These are phyloP conservation scores for Daldinia bambusicola DNA, from an alignment of 495 filamentous ascomycete species.

Conservation along the genomic window DNA sequence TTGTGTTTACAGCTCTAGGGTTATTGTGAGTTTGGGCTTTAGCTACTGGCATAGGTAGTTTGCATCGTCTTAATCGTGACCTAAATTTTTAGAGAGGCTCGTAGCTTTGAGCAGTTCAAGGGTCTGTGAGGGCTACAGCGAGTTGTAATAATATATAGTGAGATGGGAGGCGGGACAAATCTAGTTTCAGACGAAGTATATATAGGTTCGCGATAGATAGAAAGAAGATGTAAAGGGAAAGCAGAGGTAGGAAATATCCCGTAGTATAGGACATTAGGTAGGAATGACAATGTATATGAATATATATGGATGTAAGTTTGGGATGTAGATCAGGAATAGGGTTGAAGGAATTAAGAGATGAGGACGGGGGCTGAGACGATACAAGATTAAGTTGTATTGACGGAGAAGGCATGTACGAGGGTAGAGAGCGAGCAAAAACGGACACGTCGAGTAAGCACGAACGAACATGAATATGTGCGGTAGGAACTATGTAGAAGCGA, in stretches of 20 bases:
- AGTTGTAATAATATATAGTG: background rate
- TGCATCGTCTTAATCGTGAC: background rate
- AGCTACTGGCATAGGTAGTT: background rate
- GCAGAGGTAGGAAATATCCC: background rate
- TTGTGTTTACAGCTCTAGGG: background rate
- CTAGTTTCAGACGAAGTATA: background rate
- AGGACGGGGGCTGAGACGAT: background rate
- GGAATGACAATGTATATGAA: background rate
- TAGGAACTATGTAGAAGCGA: background rate
- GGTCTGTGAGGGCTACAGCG: background rate
- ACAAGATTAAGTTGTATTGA: background rate
- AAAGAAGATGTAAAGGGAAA: background rate
- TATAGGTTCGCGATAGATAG: background rate
- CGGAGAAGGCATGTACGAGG: background rate
- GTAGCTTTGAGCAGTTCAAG: background rate
- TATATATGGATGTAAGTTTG: background rate
- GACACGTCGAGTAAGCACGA: slow-evolving; percentile 7
- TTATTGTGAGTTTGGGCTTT: background rate
- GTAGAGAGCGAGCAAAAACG: background rate
- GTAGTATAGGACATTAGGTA: background rate
- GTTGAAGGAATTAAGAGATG: background rate
- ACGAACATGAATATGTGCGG: background rate
- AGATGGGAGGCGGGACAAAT: background rate
- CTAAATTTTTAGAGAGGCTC: background rate
- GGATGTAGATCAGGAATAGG: background rate